Evolutionary conservation across 31 red algal genomes (phyloP).

Genomic region (Porphyra umbilicalis): DNA sequence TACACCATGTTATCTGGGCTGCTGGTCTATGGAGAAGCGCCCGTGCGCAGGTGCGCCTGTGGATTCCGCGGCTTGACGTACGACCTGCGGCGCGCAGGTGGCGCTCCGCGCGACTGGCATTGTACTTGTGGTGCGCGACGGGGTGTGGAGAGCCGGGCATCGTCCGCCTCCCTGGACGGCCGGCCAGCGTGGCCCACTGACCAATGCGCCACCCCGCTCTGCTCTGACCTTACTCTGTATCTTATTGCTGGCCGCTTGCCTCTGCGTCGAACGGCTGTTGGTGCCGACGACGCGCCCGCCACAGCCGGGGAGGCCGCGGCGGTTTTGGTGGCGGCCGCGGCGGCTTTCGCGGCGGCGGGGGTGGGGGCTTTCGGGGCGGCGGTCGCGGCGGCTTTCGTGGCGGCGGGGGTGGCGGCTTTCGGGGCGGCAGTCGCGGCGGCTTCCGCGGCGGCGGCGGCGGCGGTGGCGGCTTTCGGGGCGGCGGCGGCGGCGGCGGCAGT

Average conservation of each 20-base stretch:
- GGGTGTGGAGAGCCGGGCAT: slow-evolving; percentile 26
- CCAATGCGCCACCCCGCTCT: too few relatives aligned
- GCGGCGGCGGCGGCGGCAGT: slow-evolving; percentile 9
- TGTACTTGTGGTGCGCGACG: too few relatives aligned
- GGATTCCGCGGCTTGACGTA: too few relatives aligned
- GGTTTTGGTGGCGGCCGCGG: slow-evolving; percentile 24
- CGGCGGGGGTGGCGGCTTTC: neutral
- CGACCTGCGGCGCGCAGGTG: too few relatives aligned
- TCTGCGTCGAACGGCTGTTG: too few relatives aligned
- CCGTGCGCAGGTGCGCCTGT: too few relatives aligned
- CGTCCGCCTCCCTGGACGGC: slow-evolving; percentile 25
- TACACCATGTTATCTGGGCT: too few relatives aligned
- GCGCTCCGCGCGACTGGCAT: too few relatives aligned
- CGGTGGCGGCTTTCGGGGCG: neutral
- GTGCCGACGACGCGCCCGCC: too few relatives aligned
- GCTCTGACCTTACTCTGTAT: too few relatives aligned
- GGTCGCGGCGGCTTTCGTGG: slow-evolving; percentile 22
- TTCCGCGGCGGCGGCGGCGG: slow-evolving; percentile 4
- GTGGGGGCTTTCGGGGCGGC: slow-evolving; percentile 17
- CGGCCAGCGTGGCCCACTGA: slow-evolving; percentile 7
- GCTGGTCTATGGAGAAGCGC: too few relatives aligned
- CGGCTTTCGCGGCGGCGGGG: slow-evolving; percentile 15
- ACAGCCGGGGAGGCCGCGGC: slow-evolving; percentile 10
- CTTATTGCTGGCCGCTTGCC: too few relatives aligned
- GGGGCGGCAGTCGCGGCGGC: slow-evolving; percentile 7